phyloP scores from a whole-genome alignment of 352 stramenopile genomes.

The Phytophthora litchii region DNA sequence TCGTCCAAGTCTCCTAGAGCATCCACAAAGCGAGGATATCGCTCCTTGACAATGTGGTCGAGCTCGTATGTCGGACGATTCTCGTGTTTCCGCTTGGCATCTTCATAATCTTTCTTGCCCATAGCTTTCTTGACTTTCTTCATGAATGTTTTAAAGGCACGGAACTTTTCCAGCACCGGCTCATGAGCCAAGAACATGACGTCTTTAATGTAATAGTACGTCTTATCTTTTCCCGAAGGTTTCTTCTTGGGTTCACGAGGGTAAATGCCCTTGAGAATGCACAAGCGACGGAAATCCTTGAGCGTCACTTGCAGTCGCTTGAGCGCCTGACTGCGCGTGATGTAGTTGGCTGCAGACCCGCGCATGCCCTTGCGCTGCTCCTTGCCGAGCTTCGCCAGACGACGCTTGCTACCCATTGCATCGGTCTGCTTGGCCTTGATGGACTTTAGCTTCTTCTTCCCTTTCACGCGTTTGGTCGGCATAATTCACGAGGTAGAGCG shows the following conservation, averaged over 20 bases:
- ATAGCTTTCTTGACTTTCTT: constrained; percentile 95
- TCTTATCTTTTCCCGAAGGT: constrained; percentile 95
- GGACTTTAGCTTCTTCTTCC: constrained; percentile 92
- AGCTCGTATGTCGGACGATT: constrained; percentile 94
- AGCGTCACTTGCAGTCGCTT: constrained; percentile 96
- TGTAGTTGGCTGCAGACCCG: constrained; percentile 93
- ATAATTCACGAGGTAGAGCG: constrained; percentile 39
- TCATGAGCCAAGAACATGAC: constrained; percentile 98
- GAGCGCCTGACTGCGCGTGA: constrained; percentile 94
- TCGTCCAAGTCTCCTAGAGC: constrained; percentile 98
- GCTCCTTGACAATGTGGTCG: constrained; percentile 98
- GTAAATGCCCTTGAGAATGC: constrained; percentile 99
- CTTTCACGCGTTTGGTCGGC: constrained; percentile 88
- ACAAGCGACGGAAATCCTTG: constrained; percentile 98
- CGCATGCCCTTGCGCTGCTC: constrained; percentile 86
- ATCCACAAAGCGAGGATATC: constrained; percentile 98
- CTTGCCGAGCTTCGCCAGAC: constrained; percentile 84
- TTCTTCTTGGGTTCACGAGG: constrained; percentile 97
- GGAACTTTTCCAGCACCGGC: constrained; percentile 98
- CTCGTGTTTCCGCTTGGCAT: constrained; percentile 84
- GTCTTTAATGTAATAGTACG: constrained; percentile 99
- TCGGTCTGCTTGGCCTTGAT: constrained; percentile 90
- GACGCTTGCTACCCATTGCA: constrained; percentile 82
- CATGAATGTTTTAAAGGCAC: constrained; percentile 98
- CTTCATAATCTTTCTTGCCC: constrained; percentile 83